A percentile compares a stretch with the other conserved stretches of the same genome.
Conservation (phyloP, 495 filamentous ascomycete genomes). For the Annulohypoxylon stygium region DNA sequence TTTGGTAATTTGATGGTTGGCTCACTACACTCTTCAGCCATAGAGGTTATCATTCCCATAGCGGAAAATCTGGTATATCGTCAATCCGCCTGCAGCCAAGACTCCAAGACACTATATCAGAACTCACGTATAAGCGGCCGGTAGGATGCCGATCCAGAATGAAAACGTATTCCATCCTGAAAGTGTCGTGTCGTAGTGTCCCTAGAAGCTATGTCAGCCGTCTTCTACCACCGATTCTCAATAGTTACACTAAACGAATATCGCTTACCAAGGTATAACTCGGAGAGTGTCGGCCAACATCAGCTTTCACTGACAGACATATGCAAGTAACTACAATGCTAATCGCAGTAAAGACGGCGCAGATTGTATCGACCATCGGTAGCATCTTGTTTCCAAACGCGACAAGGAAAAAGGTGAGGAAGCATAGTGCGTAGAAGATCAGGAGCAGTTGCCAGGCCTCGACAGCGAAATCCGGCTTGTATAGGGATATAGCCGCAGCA, state of each 20-base stretch:
- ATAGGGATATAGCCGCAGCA: slow-evolving; percentile 65
- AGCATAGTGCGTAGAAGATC: slow-evolving; percentile 66
- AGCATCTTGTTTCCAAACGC: slow-evolving; percentile 68
- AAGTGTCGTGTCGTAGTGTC: slow-evolving; percentile 65
- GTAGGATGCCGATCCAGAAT: slow-evolving; percentile 68
- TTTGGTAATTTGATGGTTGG: slow-evolving; percentile 70
- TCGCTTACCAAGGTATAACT: slow-evolving; percentile 51
- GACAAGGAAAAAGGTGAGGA: slow-evolving; percentile 66
- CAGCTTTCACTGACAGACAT: slow-evolving; percentile 66
- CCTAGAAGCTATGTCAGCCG: slow-evolving; percentile 61
- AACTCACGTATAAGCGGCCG: slow-evolving; percentile 63
- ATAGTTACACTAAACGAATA: slow-evolving; percentile 59
- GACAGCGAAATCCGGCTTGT: slow-evolving; percentile 56
- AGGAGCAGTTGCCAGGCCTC: slow-evolving; percentile 65
- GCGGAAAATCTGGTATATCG: slow-evolving; percentile 59
- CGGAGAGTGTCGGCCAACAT: slow-evolving; percentile 62
- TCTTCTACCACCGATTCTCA: slow-evolving; percentile 54
- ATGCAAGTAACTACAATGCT: slow-evolving; percentile 54
- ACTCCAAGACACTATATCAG: neutral
- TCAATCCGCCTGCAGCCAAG: slow-evolving; percentile 4
- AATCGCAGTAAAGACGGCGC: slow-evolving; percentile 53
- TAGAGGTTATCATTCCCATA: slow-evolving; percentile 71
- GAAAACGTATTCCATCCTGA: slow-evolving; percentile 68
- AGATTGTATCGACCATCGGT: slow-evolving; percentile 67
- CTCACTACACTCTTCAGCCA: slow-evolving; percentile 68